A percentile compares a stretch with the other conserved stretches of the same genome.
Conservation (phyloP, 73 alveolate genomes). For the Paramecium sexaurelia region DNA sequence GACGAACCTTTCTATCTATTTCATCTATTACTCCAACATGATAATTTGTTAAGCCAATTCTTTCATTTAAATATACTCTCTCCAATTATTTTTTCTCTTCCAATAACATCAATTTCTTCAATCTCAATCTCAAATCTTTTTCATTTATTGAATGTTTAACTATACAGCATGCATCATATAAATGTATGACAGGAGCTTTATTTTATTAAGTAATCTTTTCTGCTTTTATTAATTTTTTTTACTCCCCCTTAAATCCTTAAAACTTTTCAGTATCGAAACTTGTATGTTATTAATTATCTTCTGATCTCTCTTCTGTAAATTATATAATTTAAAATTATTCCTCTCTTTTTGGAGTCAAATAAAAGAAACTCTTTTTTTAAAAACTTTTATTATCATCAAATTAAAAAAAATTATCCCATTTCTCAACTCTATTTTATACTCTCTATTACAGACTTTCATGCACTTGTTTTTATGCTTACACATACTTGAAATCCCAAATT, state of each 20-base stretch:
- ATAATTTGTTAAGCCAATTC: neutral
- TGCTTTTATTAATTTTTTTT: neutral
- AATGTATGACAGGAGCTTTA: slow-evolving; percentile 25
- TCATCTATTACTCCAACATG: neutral
- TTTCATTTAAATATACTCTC: slow-evolving; percentile 3
- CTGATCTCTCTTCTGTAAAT: neutral
- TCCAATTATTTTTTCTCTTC: slow-evolving; percentile 26
- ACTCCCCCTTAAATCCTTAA: neutral
- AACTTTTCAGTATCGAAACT: slow-evolving; percentile 34
- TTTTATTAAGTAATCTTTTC: slow-evolving; percentile 29
- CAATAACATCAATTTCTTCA: neutral
- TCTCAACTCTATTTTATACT: slow-evolving; percentile 58
- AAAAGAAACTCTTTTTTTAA: slow-evolving; percentile 1
- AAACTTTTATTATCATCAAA: neutral
- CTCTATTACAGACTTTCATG: slow-evolving; percentile 52
- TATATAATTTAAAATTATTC: neutral
- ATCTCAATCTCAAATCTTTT: slow-evolving; percentile 17
- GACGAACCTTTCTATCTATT: neutral
- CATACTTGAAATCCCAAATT: slow-evolving; percentile 41
- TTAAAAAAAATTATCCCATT: slow-evolving; percentile 57
- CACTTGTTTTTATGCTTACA: slow-evolving; percentile 52
- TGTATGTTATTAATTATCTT: slow-evolving; percentile 12
- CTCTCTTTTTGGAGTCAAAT: neutral
- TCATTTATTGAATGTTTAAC: slow-evolving; percentile 18
- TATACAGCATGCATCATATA: slow-evolving; percentile 33